Conservation (phyloP, 345 rosid genomes). For the Balakata baccata region DNA sequence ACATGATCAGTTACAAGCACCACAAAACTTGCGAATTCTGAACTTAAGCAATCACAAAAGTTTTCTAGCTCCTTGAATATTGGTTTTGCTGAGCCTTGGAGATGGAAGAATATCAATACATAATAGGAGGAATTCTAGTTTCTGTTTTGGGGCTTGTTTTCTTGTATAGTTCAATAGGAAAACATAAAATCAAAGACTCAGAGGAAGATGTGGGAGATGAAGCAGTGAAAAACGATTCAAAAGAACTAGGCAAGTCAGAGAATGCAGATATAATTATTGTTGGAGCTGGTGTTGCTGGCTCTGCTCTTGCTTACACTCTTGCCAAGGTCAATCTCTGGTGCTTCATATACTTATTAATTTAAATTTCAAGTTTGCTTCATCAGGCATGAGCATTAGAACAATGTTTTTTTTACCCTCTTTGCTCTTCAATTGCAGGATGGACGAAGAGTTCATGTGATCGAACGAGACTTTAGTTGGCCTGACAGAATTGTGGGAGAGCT, state of each 20-base stretch:
- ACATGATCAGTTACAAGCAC: too few species aligned
- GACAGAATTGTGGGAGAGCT: constrained; percentile 29
- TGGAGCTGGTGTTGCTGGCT: constrained; percentile 13
- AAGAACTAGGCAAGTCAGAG: background rate
- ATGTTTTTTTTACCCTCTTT: too few species aligned
- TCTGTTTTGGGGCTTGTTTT: too few species aligned
- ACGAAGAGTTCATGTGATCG: background rate
- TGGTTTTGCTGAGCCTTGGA: too few species aligned
- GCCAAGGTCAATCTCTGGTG: background rate
- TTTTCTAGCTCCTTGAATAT: too few species aligned
- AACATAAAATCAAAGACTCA: background rate
- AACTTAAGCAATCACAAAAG: too few species aligned
- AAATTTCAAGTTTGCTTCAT: too few species aligned
- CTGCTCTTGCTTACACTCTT: constrained; percentile 1
- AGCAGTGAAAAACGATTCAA: background rate
- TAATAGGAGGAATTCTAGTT: too few species aligned
- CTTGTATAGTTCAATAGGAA: background rate
- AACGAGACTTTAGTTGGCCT: constrained; percentile 10
- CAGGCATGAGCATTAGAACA: too few species aligned
- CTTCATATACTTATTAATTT: too few species aligned
- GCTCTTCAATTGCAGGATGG: background rate
- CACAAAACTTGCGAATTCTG: too few species aligned
- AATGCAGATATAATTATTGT: constrained; percentile 1
- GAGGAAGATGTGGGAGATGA: background rate
- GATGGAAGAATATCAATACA: too few species aligned